Evolutionary conservation across 2,329 filamentous ascomycete genomes (phyloP), one percentile per base, ranked within the genome.

Genomic region (Cladosporium colombiae): DNA sequence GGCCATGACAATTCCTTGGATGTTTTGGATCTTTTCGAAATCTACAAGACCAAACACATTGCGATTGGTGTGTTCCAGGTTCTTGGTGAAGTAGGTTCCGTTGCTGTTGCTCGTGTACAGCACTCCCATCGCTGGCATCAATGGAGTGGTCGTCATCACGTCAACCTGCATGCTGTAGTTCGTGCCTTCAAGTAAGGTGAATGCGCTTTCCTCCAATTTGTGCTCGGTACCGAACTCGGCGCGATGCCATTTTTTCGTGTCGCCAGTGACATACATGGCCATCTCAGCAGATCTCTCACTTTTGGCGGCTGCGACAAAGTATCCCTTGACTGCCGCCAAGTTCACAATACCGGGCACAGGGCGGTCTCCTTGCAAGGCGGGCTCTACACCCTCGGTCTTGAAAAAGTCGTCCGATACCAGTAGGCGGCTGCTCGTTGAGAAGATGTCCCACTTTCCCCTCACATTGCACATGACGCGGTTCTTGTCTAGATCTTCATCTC

Each of bases 81-180:
- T 98, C 74, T 90, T 89, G 2, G 91, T 95, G 76, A 98, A 99
- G 78, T 94, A 97, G 2, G 93, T 97, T 67, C 95, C 95, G 75
- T 98, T 96, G 35, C 93, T 98, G 77, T 99, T 99, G 76, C 94
- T 98, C 6, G 93, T 96, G 74, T 97, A 94, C 65, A 99, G 83
- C 13, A 91, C 88, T 37, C 95, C 96, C 86, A 97, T 94, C 0
- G 90, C 86, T 44, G 85, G 86, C 65, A 78, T 80, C 23, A 56
- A 53, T 8, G 68, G 66, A 33, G 67, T 70, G 13, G 84, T 84
- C 1, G 90, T 92, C 85, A 94, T 89, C 69, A 98, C 93, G 78
- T 98, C 93, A 64, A 99, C 88, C 79, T 98, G 94, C 72, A 99
- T 93, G 81, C 94, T 97, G 82, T 99, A 97, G 75, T 97, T 94